Conservation (phyloP, 176 grass and related monocot species). For the Aegilops umbellulata region DNA sequence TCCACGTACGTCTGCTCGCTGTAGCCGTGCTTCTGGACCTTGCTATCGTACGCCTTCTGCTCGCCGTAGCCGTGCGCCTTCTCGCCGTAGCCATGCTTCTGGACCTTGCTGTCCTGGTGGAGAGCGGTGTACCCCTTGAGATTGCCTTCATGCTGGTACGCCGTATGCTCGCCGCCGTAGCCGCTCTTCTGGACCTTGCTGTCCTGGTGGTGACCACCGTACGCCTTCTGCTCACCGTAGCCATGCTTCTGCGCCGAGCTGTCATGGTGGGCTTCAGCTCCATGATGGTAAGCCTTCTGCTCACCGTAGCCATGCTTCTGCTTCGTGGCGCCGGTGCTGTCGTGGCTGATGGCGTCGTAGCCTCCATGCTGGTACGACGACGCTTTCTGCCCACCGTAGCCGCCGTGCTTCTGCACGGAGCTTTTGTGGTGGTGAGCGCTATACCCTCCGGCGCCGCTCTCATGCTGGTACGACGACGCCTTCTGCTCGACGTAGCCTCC, state of each 20-base stretch:
- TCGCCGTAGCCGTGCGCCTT: not conserved
- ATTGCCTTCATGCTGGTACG: not conserved
- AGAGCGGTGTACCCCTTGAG: too few relatives aligned
- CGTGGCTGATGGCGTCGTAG: not conserved
- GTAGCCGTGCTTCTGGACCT: not conserved
- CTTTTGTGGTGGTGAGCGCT: not conserved
- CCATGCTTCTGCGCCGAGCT: not conserved
- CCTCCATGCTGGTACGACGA: constrained; percentile 9
- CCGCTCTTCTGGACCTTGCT: not conserved
- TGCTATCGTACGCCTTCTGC: not conserved
- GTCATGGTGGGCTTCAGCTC: not conserved
- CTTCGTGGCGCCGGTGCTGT: not conserved
- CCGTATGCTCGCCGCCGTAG: too few relatives aligned
- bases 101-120: not conserved
- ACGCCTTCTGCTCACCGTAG: not conserved
- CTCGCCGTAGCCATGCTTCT: not conserved
- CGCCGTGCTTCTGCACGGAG: not conserved
- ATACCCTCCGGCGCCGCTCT: not conserved
- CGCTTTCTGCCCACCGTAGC: not conserved
- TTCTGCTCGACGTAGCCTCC: not conserved
- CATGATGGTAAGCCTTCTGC: not conserved
- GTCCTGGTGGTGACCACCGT: not conserved
- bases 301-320: not conserved
- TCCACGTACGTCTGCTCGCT: not conserved
- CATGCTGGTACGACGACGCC: constrained; percentile 1